These are phyloP conservation scores for Pythium brassicae DNA, from an alignment of 352 stramenopile genomes.

Conservation along the genomic window DNA sequence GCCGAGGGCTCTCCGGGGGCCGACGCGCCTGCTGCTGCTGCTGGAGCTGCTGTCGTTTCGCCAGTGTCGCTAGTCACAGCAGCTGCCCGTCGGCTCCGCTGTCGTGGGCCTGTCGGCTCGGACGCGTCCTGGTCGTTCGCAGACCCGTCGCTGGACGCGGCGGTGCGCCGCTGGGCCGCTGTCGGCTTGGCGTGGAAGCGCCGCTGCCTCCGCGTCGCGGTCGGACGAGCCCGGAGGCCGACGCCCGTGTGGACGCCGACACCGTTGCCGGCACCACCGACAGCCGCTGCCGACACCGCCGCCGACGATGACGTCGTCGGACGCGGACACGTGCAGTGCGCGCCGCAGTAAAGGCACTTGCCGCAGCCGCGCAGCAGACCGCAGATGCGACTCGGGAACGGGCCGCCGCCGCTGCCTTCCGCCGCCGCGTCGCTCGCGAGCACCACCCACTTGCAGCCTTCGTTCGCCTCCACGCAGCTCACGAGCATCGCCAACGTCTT, in stretches of 20 bases:
- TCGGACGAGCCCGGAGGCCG: constrained; percentile 10
- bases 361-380: constrained; percentile 35
- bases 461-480: constrained; percentile 46
- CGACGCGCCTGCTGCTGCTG: too few relatives aligned
- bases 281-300: neutral
- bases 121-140: constrained; percentile 8
- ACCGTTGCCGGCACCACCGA: neutral
- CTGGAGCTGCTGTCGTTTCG: neutral
- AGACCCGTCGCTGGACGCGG: constrained; percentile 2
- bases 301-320: constrained; percentile 3
- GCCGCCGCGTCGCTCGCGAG: constrained; percentile 5
- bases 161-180: constrained; percentile 20
- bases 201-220: constrained; percentile 21
- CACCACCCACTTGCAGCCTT: constrained; percentile 58
- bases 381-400: constrained; percentile 13
- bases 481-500: constrained; percentile 57
- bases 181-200: constrained; percentile 37
- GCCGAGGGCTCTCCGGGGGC: neutral
- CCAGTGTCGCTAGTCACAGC: neutral
- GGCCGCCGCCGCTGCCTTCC: neutral
- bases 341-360: constrained; percentile 30
- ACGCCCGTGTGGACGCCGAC: constrained; percentile 2
- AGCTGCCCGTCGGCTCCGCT: neutral
- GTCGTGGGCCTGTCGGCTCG: neutral
- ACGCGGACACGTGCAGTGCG: constrained; percentile 35